Conservation (phyloP, 306 rosid genomes). For the Citrullus colocynthis region DNA sequence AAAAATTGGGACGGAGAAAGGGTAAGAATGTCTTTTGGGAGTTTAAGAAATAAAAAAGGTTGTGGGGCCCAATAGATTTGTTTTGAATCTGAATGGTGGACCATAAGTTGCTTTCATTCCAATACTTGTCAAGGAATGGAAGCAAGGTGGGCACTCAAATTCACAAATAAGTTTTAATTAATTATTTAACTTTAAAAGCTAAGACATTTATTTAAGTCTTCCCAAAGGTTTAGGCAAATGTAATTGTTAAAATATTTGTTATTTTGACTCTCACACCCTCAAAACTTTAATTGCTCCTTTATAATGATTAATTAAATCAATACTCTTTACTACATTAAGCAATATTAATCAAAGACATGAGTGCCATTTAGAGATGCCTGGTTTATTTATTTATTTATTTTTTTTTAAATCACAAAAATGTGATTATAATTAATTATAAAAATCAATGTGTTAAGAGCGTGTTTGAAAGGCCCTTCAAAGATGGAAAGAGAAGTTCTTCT, state of each 20-base stretch:
- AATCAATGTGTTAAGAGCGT: too few species aligned
- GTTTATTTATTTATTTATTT: too few species aligned
- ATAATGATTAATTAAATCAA: background rate
- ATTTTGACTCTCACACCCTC: background rate
- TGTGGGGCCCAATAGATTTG: slow-evolving; percentile 8
- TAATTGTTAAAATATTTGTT: background rate
- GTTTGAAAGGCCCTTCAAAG: too few species aligned
- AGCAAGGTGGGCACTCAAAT: slow-evolving; percentile 3
- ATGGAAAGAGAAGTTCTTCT: too few species aligned
- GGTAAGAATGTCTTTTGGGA: background rate
- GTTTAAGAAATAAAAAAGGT: background rate
- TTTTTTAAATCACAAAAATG: too few species aligned
- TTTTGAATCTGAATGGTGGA: background rate
- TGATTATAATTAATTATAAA: too few species aligned
- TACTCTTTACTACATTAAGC: background rate
- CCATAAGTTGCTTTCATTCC: background rate
- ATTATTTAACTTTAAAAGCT: too few species aligned
- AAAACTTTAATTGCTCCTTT: background rate
- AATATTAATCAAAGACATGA: background rate
- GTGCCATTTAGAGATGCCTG: background rate
- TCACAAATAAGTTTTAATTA: background rate
- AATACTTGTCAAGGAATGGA: slow-evolving; percentile 5
- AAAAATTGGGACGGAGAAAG: background rate
- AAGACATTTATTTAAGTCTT: background rate
- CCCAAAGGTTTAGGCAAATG: background rate